Percentiles rank a stretch among this genome's conserved stretches.
Conservation (phyloP, 2,329 filamentous ascomycete genomes). For the Paecilomyces dactylethromorphus region DNA sequence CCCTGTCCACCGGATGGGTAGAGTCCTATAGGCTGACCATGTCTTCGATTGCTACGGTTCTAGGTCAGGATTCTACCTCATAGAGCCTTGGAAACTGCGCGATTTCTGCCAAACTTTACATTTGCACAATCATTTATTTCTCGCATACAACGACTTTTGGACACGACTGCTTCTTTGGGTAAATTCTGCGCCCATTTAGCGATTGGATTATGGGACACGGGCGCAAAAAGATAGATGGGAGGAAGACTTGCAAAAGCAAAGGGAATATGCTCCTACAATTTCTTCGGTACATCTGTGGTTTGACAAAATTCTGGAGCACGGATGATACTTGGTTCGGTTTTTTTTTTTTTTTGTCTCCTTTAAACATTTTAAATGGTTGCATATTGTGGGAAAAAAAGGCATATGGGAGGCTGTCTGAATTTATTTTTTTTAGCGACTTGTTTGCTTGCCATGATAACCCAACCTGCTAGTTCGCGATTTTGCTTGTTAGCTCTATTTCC, state of each 20-base stretch:
- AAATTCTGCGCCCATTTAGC: not conserved
- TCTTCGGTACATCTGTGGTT: conserved; percentile 1
- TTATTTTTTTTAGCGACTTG: conserved; percentile 4
- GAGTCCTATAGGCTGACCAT: not conserved
- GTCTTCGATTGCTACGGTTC: not conserved
- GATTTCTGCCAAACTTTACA: not conserved
- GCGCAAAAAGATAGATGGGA: not conserved
- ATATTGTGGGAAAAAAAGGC: conserved; percentile 10
- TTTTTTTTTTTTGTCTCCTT: conserved; percentile 5
- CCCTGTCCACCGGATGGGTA: not conserved
- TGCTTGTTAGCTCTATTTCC: not conserved
- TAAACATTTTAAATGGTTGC: not conserved
- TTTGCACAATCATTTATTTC: not conserved
- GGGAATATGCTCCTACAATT: not conserved
- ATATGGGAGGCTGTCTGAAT: conserved; percentile 28
- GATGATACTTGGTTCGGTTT: conserved; percentile 1
- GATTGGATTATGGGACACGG: not conserved
- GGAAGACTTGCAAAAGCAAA: not conserved
- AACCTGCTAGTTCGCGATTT: not conserved
- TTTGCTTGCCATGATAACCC: not conserved
- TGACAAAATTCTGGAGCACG: conserved; percentile 1
- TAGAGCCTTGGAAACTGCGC: not conserved
- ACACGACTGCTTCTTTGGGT: not conserved
- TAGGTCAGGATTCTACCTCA: not conserved
- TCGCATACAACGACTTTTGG: not conserved